Conservation (phyloP, 495 filamentous ascomycete genomes). For the Opeltia flavorubescens region DNA sequence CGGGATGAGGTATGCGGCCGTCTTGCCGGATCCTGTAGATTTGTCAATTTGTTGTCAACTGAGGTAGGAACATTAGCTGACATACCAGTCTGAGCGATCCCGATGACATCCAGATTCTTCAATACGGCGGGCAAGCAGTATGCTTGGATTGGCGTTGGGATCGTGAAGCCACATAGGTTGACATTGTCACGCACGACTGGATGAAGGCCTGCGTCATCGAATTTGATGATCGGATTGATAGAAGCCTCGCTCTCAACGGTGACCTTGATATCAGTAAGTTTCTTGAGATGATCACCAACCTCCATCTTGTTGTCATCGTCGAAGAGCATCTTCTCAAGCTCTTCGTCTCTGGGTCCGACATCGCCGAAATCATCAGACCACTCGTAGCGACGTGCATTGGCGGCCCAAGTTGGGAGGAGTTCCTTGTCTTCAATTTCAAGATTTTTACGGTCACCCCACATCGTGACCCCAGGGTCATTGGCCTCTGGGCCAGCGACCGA, state of each 20-base stretch:
- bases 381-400: conserved; percentile 55
- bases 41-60: neutral
- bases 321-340: conserved; percentile 65
- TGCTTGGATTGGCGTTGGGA: conserved; percentile 75
- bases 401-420: conserved; percentile 32
- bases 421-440: conserved; percentile 7
- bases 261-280: conserved; percentile 42
- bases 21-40: conserved; percentile 81
- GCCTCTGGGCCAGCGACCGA: too few species aligned
- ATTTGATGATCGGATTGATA: conserved; percentile 41
- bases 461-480: too few species aligned
- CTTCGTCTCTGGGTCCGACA: conserved; percentile 51
- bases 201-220: conserved; percentile 70
- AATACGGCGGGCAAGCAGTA: conserved; percentile 69
- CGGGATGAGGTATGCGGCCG: conserved; percentile 80
- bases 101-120: conserved; percentile 64
- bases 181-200: conserved; percentile 72
- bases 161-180: conserved; percentile 43
- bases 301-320: conserved; percentile 25
- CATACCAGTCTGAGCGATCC: conserved; percentile 82
- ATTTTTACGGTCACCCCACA: neutral
- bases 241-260: conserved; percentile 40
- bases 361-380: conserved; percentile 81
- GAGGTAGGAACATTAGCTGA: conserved; percentile 1
- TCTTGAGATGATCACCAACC: conserved; percentile 13